A percentile compares a stretch with the other conserved stretches of the same genome.
Conservation (phyloP, 2,329 filamentous ascomycete species). For the Biscogniauxia mediterranea region DNA sequence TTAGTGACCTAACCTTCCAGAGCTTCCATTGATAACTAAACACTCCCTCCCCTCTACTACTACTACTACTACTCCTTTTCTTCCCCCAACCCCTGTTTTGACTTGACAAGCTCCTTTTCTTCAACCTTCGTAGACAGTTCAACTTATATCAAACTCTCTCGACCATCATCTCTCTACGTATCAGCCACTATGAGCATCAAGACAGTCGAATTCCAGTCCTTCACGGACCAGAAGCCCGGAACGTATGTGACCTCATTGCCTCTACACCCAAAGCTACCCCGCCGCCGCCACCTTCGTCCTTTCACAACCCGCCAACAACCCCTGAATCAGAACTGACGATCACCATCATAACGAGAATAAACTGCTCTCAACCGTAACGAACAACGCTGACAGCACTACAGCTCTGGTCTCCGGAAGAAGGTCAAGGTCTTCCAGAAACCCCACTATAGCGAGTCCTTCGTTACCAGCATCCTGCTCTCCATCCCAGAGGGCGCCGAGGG, state of each 20-base stretch:
- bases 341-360: not conserved
- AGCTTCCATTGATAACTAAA: not conserved
- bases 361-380: not conserved
- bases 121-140: not conserved
- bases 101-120: constrained; percentile 1
- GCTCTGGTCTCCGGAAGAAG: constrained; percentile 98
- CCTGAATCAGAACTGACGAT: no score
- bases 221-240: constrained; percentile 96
- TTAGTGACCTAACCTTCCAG: no score
- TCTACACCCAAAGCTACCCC: constrained; percentile 28
- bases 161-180: not conserved
- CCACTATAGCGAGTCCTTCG: constrained; percentile 94
- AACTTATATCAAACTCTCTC: not conserved
- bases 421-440: constrained; percentile 95
- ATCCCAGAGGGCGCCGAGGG: constrained; percentile 92
- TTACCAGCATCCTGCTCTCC: constrained; percentile 89
- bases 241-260: constrained; percentile 66
- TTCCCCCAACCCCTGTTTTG: not conserved
- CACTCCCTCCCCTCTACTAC: not conserved
- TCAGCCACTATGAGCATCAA: constrained; percentile 62
- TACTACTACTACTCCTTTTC: not conserved
- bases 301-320: no score
- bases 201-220: constrained; percentile 80
- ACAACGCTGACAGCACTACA: constrained; percentile 38
- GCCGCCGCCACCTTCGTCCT: constrained; percentile 21